Evolutionary conservation across 2,329 filamentous ascomycete genomes (phyloP).

Genomic region (Ophiocordyceps camponoti-saundersi): DNA sequence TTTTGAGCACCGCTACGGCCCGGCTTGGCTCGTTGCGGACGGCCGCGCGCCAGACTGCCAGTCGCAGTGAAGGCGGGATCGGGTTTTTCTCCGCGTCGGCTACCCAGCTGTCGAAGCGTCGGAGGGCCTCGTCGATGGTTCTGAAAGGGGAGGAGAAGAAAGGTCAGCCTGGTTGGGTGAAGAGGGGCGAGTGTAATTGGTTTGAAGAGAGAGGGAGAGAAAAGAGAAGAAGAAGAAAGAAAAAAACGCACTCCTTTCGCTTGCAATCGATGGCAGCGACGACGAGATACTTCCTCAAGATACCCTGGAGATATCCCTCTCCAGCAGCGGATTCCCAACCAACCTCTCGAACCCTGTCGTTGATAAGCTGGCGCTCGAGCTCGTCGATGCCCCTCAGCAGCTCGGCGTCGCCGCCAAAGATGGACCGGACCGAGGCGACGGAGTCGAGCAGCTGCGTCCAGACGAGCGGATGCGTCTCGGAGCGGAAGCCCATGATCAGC

Average conservation of each 20-base stretch:
- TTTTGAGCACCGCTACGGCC: slow-evolving; percentile 58
- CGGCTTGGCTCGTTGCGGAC: slow-evolving; percentile 53
- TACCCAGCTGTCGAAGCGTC: slow-evolving; percentile 66
- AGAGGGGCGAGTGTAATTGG: too few species aligned
- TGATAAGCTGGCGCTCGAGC: slow-evolving; percentile 64
- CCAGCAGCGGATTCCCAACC: slow-evolving; percentile 69
- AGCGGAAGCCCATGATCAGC: slow-evolving; percentile 68
- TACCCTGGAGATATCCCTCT: slow-evolving; percentile 68
- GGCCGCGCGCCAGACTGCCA: slow-evolving; percentile 63
- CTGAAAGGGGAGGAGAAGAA: slow-evolving; percentile 17
- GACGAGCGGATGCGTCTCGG: slow-evolving; percentile 73
- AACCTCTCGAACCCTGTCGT: slow-evolving; percentile 56
- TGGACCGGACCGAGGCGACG: slow-evolving; percentile 59
- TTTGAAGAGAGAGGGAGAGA: background rate
- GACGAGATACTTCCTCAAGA: slow-evolving; percentile 72
- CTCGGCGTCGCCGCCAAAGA: slow-evolving; percentile 62
- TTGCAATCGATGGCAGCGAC: slow-evolving; percentile 57
- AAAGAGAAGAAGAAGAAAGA: background rate
- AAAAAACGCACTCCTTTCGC: slow-evolving; percentile 47
- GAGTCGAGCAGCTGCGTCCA: slow-evolving; percentile 75
- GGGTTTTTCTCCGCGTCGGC: slow-evolving; percentile 48
- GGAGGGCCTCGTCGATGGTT: slow-evolving; percentile 54
- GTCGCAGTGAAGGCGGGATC: slow-evolving; percentile 68
- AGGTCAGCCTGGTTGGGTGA: slow-evolving; percentile 8
- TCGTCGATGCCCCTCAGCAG: slow-evolving; percentile 58